These are phyloP conservation scores for Botryotinia narcissicola DNA, from an alignment of 2,329 filamentous ascomycete species.

Conservation along the genomic window DNA sequence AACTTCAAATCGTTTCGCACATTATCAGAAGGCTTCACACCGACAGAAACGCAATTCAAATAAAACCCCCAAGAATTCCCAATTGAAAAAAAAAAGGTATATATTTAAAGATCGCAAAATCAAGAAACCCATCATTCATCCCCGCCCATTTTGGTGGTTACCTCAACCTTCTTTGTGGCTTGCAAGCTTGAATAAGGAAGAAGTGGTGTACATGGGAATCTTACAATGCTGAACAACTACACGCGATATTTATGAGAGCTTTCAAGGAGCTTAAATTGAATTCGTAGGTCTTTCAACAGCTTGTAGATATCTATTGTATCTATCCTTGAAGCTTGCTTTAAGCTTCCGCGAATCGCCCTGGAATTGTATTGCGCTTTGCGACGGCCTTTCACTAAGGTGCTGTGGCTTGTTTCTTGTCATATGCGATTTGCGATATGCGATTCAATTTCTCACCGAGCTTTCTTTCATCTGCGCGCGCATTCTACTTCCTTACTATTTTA, in stretches of 20 bases:
- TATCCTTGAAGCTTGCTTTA: slow-evolving; percentile 28
- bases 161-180: slow-evolving; percentile 10
- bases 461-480: background rate
- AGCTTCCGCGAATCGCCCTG: slow-evolving; percentile 19
- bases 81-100: slow-evolving; percentile 4
- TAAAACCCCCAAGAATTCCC: background rate
- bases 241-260: slow-evolving; percentile 38
- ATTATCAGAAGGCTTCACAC: background rate
- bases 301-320: slow-evolving; percentile 32
- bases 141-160: background rate
- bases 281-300: slow-evolving; percentile 38
- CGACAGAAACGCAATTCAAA: background rate
- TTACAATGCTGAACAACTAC: slow-evolving; percentile 35
- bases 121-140: background rate
- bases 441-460: background rate
- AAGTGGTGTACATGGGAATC: slow-evolving; percentile 32
- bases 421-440: slow-evolving; percentile 1
- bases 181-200: slow-evolving; percentile 4
- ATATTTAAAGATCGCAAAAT: slow-evolving; percentile 7
- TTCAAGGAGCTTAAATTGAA: slow-evolving; percentile 35
- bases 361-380: slow-evolving; percentile 1
- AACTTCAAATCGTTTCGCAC: background rate
- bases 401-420: slow-evolving; percentile 1
- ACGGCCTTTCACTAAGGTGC: background rate
- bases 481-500: background rate